Percentiles rank a stretch among this genome's conserved stretches.
Evolutionary conservation across 2,329 filamentous ascomycete species (phyloP).

Genomic region (Aspergillus fischeri): DNA sequence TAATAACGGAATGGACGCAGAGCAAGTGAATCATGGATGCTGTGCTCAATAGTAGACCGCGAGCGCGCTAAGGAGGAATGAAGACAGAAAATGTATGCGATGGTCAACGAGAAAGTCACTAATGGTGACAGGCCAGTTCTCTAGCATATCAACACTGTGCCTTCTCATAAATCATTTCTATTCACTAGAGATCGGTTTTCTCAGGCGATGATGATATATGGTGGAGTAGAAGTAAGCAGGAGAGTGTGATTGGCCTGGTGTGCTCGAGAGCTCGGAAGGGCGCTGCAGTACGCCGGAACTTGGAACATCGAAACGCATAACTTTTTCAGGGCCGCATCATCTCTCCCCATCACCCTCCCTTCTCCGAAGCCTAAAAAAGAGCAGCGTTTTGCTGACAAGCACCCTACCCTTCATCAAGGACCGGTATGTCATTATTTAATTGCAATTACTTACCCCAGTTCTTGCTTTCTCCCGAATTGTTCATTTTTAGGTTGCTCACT

Average conservation of each 20-base stretch:
- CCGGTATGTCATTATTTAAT: constrained; percentile 13
- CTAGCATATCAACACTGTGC: neutral
- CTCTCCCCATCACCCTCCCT: constrained; percentile 25
- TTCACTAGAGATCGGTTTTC: neutral
- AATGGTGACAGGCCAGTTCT: neutral
- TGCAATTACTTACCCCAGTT: neutral
- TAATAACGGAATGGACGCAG: neutral
- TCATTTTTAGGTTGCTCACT: neutral
- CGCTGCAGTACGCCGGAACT: constrained; percentile 15
- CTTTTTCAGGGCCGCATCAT: constrained; percentile 34
- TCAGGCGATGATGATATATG: neutral
- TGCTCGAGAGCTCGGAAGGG: constrained; percentile 20
- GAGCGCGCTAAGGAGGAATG: neutral
- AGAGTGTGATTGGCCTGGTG: constrained; percentile 30
- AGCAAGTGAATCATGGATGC: neutral
- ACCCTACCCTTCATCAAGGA: constrained; percentile 14
- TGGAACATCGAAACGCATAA: constrained; percentile 23
- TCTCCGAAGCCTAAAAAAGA: constrained; percentile 8
- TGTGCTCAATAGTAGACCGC: neutral
- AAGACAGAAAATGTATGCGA: neutral
- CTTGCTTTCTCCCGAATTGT: constrained; percentile 2
- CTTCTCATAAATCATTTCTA: neutral
- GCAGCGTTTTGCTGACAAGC: constrained; percentile 13
- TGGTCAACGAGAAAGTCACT: neutral
- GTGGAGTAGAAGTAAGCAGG: neutral